Evolutionary conservation across 208 protist genomes (phyloP).

Genomic region (Lotmaria passim): DNA sequence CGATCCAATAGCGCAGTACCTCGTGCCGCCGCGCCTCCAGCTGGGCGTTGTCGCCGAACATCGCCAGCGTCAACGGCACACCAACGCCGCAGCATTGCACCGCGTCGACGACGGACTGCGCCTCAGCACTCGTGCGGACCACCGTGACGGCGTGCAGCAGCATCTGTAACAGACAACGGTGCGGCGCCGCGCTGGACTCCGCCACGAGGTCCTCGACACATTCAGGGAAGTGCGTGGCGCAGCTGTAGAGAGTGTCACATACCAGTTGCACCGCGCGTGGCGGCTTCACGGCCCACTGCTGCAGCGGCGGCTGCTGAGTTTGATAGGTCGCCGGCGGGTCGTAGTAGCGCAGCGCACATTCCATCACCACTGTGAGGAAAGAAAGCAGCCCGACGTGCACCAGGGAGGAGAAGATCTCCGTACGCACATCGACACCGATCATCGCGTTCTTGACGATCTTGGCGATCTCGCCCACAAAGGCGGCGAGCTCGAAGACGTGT

Average conservation of each 20-base stretch:
- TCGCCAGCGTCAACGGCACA: conserved; percentile 30
- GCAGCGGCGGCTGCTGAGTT: too few relatives aligned
- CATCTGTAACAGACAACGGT: conserved; percentile 41
- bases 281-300: conserved; percentile 20
- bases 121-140: conserved; percentile 35
- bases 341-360: conserved; percentile 34
- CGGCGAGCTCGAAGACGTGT: conserved; percentile 53
- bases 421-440: conserved; percentile 51
- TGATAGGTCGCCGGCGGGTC: conserved; percentile 7
- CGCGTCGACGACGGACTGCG: conserved; percentile 52
- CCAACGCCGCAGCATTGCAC: conserved; percentile 35
- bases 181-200: conserved; percentile 15
- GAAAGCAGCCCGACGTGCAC: conserved; percentile 42
- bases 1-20: conserved; percentile 65
- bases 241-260: conserved; percentile 33
- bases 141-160: conserved; percentile 47
- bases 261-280: conserved; percentile 30
- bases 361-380: conserved; percentile 41
- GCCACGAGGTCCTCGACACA: conserved; percentile 21
- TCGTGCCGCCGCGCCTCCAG: conserved; percentile 39
- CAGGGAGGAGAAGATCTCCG: conserved; percentile 54
- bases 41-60: conserved; percentile 28
- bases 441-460: conserved; percentile 72
- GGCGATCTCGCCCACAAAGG: conserved; percentile 67
- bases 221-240: conserved; percentile 21